Evolutionary conservation across 768 basidiomycete species (phyloP).

Genomic region (Piloderma croceum): DNA sequence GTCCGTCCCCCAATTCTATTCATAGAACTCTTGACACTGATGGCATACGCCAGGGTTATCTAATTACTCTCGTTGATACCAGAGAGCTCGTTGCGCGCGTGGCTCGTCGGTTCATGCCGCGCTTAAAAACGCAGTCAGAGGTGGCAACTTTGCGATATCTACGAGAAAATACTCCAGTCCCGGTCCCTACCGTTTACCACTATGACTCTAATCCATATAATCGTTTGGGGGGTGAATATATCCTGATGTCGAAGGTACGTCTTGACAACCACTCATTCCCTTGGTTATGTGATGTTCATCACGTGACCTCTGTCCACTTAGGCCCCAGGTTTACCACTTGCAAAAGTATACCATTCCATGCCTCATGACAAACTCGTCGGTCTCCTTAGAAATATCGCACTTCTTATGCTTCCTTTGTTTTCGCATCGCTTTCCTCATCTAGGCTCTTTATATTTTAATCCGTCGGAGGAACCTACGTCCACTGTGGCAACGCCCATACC

Average conservation of each 20-base stretch:
- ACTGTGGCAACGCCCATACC: slow-evolving; percentile 42
- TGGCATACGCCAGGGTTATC: slow-evolving; percentile 71
- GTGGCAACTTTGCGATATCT: slow-evolving; percentile 82
- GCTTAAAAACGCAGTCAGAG: slow-evolving; percentile 82
- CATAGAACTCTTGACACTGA: no score
- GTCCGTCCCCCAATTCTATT: slow-evolving; percentile 27
- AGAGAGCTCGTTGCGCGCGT: slow-evolving; percentile 71
- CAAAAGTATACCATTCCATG: slow-evolving; percentile 66
- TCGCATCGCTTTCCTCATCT: slow-evolving; percentile 71
- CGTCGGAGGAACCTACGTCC: slow-evolving; percentile 28
- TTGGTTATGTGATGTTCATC: no score
- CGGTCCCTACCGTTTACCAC: slow-evolving; percentile 70
- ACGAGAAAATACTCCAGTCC: slow-evolving; percentile 61
- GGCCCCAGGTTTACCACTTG: slow-evolving; percentile 71
- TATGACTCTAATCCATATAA: slow-evolving; percentile 84
- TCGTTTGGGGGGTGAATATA: slow-evolving; percentile 78
- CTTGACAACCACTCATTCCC: slow-evolving; percentile 3
- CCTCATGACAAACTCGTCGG: slow-evolving; percentile 57
- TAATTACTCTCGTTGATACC: slow-evolving; percentile 58
- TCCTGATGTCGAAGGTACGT: slow-evolving; percentile 80
- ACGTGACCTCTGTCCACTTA: slow-evolving; percentile 3
- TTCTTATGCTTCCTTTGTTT: slow-evolving; percentile 65
- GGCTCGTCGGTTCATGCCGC: slow-evolving; percentile 80
- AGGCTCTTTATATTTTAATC: slow-evolving; percentile 66
- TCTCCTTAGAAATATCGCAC: slow-evolving; percentile 64